These are phyloP conservation scores for Paramecium caudatum DNA, from an alignment of 73 alveolate species.

Conservation along the genomic window DNA sequence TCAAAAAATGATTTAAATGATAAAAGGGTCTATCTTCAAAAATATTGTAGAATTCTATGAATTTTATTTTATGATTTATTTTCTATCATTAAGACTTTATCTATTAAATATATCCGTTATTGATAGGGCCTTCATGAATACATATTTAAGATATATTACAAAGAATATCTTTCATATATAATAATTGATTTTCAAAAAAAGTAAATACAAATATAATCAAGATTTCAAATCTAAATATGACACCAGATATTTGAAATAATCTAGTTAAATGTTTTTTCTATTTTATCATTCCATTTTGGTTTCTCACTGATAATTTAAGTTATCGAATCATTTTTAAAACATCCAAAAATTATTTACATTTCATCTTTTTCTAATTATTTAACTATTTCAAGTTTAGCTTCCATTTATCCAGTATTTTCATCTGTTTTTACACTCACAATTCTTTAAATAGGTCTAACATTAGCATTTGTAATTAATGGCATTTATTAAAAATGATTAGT, in stretches of 20 bases:
- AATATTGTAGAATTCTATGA: no score
- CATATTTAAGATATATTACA: no score
- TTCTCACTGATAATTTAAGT: neutral
- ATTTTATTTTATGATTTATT: no score
- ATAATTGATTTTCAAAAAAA: no score
- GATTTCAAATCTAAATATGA: neutral
- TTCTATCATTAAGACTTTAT: no score
- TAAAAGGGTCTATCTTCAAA: no score
- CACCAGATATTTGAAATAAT: neutral
- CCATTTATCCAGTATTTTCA: neutral
- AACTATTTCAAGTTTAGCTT: neutral
- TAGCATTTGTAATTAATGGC: neutral
- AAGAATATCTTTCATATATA: no score
- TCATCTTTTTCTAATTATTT: neutral
- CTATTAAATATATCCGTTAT: no score
- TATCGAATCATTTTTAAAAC: neutral
- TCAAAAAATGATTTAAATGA: no score
- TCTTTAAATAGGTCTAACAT: neutral
- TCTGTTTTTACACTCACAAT: neutral
- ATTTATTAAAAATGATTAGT: neutral
- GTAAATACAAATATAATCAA: no score
- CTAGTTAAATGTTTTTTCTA: neutral
- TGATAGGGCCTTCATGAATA: no score
- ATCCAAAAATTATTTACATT: neutral
- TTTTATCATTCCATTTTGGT: neutral